Evolutionary conservation across 2,329 filamentous ascomycete species (phyloP), one percentile per base, ranked within the genome.

Genomic region (Grosmannia clavigera): DNA sequence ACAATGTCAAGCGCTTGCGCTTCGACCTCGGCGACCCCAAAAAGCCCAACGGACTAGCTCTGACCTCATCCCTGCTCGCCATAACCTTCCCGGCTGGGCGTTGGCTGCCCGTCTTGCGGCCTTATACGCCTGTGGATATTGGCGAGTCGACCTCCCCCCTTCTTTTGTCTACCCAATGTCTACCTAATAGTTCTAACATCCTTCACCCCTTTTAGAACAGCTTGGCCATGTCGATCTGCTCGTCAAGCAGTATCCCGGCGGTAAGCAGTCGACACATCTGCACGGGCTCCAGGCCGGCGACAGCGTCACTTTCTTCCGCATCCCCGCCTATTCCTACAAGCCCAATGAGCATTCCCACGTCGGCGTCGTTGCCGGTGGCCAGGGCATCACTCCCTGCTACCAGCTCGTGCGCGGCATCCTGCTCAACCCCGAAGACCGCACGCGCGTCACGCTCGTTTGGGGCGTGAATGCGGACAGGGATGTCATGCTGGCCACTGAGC

Each of bases 341-440:
- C 72, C 79, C 33, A 80, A 78, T 63, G 71, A 73, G 68, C 75
- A 70, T 66, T 67, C 67, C 3, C 76, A 81, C 63, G 70, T 90
- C n/a, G 79, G 81, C 3, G 75, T 88, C 48, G 80, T 90, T 52
- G 86, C 86, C 0, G 86, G 87, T 53, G 86, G 87, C 14, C 85
- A 84, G 0, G 87, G 87, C 22, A 87, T 90, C 64, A 89, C 86
- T 0, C 86, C 87, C 0, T 78, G 86, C 64, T 88, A 82, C 68
- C 83, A 87, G 68, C 77, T 88, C 2, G 75, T 80, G 2, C 79
- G 77, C 56, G 81, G 81, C 2, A 85, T 87, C 60, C 73, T 87
- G n/a, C 70, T 73, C 53, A 81, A 88, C 66, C 78, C 83, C 0
- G 70, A 76, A 1, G 86, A 89, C 65, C 74, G 73, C 61, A 89